Conservation (phyloP, 1,284 basidiomycete species). For the Coniferiporia sulphurascens region DNA sequence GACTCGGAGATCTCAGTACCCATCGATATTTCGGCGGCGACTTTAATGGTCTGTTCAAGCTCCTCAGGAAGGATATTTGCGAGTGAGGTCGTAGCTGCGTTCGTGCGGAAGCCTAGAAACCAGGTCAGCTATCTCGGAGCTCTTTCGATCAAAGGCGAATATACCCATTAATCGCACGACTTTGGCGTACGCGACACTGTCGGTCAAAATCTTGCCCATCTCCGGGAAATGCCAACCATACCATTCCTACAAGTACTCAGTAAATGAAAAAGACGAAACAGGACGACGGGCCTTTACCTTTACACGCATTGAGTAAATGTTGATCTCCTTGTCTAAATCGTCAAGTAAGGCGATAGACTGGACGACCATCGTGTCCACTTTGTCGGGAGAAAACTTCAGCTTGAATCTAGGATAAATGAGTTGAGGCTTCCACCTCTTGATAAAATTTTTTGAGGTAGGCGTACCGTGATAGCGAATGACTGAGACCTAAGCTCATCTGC, state of each 20-base stretch:
- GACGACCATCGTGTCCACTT: slow-evolving; percentile 99
- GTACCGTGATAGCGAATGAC: slow-evolving; percentile 90
- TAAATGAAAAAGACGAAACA: slow-evolving; percentile 9
- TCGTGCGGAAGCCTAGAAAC: slow-evolving; percentile 82
- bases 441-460: slow-evolving; percentile 20
- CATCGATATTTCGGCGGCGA: slow-evolving; percentile 95
- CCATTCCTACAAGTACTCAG: slow-evolving; percentile 72
- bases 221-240: slow-evolving; percentile 99
- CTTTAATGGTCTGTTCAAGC: slow-evolving; percentile 86
- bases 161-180: slow-evolving; percentile 82
- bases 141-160: slow-evolving; percentile 20
- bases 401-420: slow-evolving; percentile 70
- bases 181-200: slow-evolving; percentile 96
- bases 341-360: slow-evolving; percentile 98
- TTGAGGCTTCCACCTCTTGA: background rate
- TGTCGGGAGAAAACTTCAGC: slow-evolving; percentile 99
- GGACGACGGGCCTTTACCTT: slow-evolving; percentile 56
- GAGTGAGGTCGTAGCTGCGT: slow-evolving; percentile 83
- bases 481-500: slow-evolving; percentile 96
- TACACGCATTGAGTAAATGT: slow-evolving; percentile 98
- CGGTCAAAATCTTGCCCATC: slow-evolving; percentile 96
- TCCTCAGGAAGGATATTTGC: slow-evolving; percentile 92
- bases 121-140: slow-evolving; percentile 13
- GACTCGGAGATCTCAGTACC: slow-evolving; percentile 97
- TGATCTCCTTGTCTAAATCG: slow-evolving; percentile 99